Conservation (phyloP, 2,329 filamentous ascomycete genomes). For the Fusarium nematophilum region DNA sequence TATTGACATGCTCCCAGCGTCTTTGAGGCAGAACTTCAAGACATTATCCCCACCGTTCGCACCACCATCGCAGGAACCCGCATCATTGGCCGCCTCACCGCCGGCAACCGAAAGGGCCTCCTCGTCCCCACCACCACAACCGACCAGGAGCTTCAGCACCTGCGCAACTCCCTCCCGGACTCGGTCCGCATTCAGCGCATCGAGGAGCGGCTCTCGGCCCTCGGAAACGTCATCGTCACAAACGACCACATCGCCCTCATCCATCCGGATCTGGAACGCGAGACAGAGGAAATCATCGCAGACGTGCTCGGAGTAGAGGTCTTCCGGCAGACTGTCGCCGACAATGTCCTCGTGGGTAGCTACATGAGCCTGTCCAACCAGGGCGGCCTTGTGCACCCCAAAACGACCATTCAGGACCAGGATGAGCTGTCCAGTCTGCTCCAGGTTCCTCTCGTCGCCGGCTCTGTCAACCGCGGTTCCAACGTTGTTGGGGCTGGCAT, state of each 20-base stretch:
- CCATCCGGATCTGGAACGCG: slow-evolving; percentile 95
- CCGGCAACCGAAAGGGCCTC: slow-evolving; percentile 96
- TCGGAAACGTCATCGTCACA: slow-evolving; percentile 95
- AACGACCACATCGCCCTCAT: slow-evolving; percentile 98
- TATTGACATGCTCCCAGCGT: slow-evolving; percentile 65
- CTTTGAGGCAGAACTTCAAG: slow-evolving; percentile 97
- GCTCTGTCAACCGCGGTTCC: slow-evolving; percentile 91
- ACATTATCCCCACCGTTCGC: slow-evolving; percentile 96
- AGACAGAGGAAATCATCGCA: slow-evolving; percentile 98
- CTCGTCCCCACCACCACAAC: slow-evolving; percentile 96
- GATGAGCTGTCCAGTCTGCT: slow-evolving; percentile 94
- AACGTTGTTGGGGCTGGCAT: slow-evolving; percentile 87
- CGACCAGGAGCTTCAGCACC: slow-evolving; percentile 97
- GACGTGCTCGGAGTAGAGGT: slow-evolving; percentile 92
- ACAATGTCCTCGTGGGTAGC: slow-evolving; percentile 94
- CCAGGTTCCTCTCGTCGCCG: slow-evolving; percentile 95
- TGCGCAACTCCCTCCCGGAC: slow-evolving; percentile 94
- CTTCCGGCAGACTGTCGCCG: slow-evolving; percentile 93
- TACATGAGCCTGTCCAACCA: slow-evolving; percentile 98
- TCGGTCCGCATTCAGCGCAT: slow-evolving; percentile 94
- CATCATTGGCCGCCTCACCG: slow-evolving; percentile 94
- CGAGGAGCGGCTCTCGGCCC: slow-evolving; percentile 93
- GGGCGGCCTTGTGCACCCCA: slow-evolving; percentile 96
- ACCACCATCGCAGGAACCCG: slow-evolving; percentile 96
- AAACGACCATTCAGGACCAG: slow-evolving; percentile 97